phyloP scores from a whole-genome alignment of 2,329 filamentous ascomycete species.

The Chlorencoelia australis region DNA sequence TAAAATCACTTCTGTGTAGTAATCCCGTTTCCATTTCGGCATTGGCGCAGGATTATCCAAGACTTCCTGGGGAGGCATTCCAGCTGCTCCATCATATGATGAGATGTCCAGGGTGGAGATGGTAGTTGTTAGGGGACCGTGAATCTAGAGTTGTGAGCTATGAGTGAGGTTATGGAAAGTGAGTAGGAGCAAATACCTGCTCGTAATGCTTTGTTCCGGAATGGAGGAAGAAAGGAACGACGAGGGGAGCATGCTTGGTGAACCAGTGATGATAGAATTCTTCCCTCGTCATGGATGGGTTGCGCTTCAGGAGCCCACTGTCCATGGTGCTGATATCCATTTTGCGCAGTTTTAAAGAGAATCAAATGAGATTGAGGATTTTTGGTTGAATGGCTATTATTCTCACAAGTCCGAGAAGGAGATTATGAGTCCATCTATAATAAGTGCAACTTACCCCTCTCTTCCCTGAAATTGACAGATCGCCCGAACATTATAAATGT shows the following conservation, averaged over 20 bases:
- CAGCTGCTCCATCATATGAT: slow-evolving; percentile 11
- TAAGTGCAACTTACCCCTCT: no score
- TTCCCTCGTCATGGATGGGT: slow-evolving; percentile 14
- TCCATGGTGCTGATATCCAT: no score
- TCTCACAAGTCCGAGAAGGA: no score
- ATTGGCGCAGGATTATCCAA: neutral
- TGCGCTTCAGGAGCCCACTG: slow-evolving; percentile 20
- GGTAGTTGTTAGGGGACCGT: slow-evolving; percentile 5
- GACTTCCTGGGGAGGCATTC: neutral
- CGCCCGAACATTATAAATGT: no score
- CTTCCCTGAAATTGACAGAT: no score
- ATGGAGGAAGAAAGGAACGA: slow-evolving; percentile 18
- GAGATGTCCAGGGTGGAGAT: neutral
- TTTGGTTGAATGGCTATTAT: no score
- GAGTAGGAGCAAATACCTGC: slow-evolving; percentile 12
- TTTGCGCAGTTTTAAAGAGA: no score
- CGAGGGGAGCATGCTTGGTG: slow-evolving; percentile 15
- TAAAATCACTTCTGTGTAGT: slow-evolving; percentile 17
- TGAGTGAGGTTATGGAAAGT: neutral
- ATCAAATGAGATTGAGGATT: no score
- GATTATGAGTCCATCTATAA: no score
- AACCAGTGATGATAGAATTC: slow-evolving; percentile 21
- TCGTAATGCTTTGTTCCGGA: slow-evolving; percentile 15
- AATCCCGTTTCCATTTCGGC: slow-evolving; percentile 15
- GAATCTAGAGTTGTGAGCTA: slow-evolving; percentile 2